phyloP scores from a whole-genome alignment of 2,329 filamentous ascomycete species.

The Biscogniauxia mediterranea region DNA sequence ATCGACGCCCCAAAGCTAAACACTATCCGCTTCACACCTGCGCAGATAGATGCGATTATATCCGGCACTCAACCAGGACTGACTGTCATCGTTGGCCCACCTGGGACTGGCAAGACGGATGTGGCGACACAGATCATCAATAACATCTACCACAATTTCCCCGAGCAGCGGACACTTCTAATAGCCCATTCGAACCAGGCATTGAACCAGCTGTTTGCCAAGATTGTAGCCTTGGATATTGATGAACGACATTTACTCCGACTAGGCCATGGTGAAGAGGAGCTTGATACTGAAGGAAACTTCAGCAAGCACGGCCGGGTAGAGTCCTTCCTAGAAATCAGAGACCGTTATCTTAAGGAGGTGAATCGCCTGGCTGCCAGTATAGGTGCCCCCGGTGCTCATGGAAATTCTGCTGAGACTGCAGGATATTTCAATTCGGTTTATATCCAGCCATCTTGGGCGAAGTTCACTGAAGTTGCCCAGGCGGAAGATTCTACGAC shows the following conservation, averaged over 20 bases:
- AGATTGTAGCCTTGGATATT: slow-evolving; percentile 94
- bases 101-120: slow-evolving; percentile 98
- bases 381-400: slow-evolving; percentile 85
- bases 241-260: slow-evolving; percentile 91
- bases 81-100: slow-evolving; percentile 90
- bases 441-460: slow-evolving; percentile 86
- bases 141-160: slow-evolving; percentile 98
- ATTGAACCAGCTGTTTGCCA: slow-evolving; percentile 94
- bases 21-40: slow-evolving; percentile 80
- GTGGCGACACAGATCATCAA: slow-evolving; percentile 98
- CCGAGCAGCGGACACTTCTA: slow-evolving; percentile 83
- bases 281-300: slow-evolving; percentile 78
- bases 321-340: slow-evolving; percentile 90
- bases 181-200: slow-evolving; percentile 98
- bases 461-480: slow-evolving; percentile 70
- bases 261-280: slow-evolving; percentile 92
- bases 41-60: slow-evolving; percentile 87
- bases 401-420: slow-evolving; percentile 93
- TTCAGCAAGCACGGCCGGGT: slow-evolving; percentile 95
- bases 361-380: slow-evolving; percentile 83
- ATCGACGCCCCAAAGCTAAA: slow-evolving; percentile 82
- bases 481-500: slow-evolving; percentile 54
- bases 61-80: slow-evolving; percentile 93
- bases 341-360: slow-evolving; percentile 73
- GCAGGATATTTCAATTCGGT: slow-evolving; percentile 95